Conservation (phyloP, 1,284 basidiomycete genomes). For the Mrakiaceae sp. region DNA sequence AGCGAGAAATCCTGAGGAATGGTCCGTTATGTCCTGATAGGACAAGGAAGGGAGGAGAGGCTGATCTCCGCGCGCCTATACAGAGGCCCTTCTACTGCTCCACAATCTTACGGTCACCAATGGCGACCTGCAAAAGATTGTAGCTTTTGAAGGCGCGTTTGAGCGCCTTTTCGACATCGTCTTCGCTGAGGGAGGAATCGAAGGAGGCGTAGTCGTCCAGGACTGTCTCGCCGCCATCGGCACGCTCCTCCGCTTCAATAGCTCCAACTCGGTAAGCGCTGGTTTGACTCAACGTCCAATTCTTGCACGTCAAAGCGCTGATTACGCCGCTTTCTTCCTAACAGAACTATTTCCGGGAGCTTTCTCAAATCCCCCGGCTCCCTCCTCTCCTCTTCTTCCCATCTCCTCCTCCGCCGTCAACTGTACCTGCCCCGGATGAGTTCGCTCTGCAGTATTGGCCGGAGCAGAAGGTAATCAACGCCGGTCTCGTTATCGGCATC, state of each 20-base stretch:
- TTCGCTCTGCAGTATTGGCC: constrained; percentile 97
- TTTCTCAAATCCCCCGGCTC: constrained; percentile 66
- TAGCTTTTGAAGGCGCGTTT: constrained; percentile 94
- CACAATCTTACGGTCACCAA: constrained; percentile 74
- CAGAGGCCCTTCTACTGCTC: constrained; percentile 71
- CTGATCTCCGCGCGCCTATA: constrained; percentile 12
- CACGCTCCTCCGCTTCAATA: constrained; percentile 77
- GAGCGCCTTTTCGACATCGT: constrained; percentile 90
- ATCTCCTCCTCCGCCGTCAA: constrained; percentile 47
- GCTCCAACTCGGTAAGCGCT: constrained; percentile 73
- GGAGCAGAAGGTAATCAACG: constrained; percentile 71
- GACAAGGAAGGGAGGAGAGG: too few species aligned
- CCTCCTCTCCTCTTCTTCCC: constrained; percentile 81
- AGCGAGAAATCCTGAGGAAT: constrained; percentile 70
- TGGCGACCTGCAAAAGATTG: constrained; percentile 89
- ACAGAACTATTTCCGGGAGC: constrained; percentile 94
- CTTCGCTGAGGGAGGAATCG: constrained; percentile 75
- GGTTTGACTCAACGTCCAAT: not conserved
- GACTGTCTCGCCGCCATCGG: constrained; percentile 79
- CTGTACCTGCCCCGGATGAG: constrained; percentile 66
- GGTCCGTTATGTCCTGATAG: constrained; percentile 39
- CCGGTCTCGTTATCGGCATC: constrained; percentile 65
- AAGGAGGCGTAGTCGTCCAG: constrained; percentile 78
- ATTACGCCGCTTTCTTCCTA: not conserved
- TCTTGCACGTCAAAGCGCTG: not conserved